Evolutionary conservation across 805 yeast species (phyloP).

Genomic region (Metschnikowia drakensbergensis): DNA sequence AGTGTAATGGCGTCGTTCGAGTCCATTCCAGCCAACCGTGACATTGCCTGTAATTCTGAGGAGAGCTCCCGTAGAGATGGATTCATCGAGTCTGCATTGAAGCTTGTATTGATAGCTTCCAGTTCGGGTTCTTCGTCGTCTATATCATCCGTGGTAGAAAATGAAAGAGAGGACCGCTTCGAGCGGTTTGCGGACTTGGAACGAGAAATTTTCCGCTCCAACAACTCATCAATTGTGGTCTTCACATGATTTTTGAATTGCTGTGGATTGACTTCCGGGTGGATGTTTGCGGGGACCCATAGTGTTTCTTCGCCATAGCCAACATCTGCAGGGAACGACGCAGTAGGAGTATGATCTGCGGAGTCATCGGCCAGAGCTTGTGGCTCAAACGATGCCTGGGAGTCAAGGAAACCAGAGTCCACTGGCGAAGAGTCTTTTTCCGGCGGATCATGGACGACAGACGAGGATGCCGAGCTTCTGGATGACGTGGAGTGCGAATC

Average conservation of each 20-base stretch:
- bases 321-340: constrained; percentile 7
- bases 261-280: constrained; percentile 94
- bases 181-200: constrained; percentile 13
- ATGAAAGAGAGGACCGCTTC: constrained; percentile 17
- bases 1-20: constrained; percentile 78
- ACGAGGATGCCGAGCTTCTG: background rate
- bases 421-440: background rate
- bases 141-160: constrained; percentile 14
- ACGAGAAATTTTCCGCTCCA: constrained; percentile 32
- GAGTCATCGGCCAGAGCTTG: background rate
- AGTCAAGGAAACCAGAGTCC: background rate
- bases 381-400: background rate
- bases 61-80: constrained; percentile 73
- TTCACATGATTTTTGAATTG: constrained; percentile 69
- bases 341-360: background rate
- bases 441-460: background rate
- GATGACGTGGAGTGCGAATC: background rate
- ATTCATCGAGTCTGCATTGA: constrained; percentile 23
- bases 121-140: constrained; percentile 1
- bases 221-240: constrained; percentile 48
- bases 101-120: background rate
- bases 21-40: constrained; percentile 73
- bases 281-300: constrained; percentile 96
- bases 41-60: constrained; percentile 66
- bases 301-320: constrained; percentile 39